A percentile compares a stretch with the other conserved stretches of the same genome.
Evolutionary conservation across 1,284 basidiomycete species (phyloP).

Genomic region (Naganishia cerealis): DNA sequence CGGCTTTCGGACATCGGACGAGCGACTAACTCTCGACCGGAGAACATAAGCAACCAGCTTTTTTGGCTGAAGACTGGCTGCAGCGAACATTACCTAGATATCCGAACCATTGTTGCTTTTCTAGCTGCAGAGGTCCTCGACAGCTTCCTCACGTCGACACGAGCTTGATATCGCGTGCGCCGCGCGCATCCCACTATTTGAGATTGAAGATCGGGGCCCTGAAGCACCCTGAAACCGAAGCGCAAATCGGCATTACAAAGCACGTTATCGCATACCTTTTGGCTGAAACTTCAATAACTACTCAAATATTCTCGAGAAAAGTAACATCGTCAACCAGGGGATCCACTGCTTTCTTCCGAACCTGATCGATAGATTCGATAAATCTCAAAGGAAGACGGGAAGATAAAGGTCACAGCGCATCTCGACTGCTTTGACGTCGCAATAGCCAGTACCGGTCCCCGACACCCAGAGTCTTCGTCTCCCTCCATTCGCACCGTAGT

Average conservation of each 20-base stretch:
- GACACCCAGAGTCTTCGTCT: neutral
- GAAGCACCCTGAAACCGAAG: constrained; percentile 23
- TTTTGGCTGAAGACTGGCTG: neutral
- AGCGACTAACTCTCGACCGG: neutral
- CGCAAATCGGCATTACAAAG: constrained; percentile 20
- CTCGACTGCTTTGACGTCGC: neutral
- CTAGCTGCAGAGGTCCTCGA: neutral
- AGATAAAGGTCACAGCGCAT: neutral
- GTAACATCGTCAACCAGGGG: too few relatives aligned
- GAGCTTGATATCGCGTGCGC: neutral
- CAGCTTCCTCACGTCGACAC: neutral
- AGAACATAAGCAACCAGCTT: neutral
- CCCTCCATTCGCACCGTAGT: neutral
- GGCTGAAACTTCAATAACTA: constrained; percentile 7
- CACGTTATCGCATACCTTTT: neutral
- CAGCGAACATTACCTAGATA: neutral
- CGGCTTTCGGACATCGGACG: constrained; percentile 3
- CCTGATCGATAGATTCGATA: neutral
- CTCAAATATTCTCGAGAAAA: neutral
- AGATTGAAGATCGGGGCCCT: constrained; percentile 7
- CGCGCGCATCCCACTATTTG: neutral
- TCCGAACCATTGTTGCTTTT: neutral
- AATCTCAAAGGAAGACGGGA: neutral
- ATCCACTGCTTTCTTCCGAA: neutral
- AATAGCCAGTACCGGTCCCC: neutral